Conservation (phyloP, 2,329 filamentous ascomycete genomes). For the Aureobasidium namibiae region DNA sequence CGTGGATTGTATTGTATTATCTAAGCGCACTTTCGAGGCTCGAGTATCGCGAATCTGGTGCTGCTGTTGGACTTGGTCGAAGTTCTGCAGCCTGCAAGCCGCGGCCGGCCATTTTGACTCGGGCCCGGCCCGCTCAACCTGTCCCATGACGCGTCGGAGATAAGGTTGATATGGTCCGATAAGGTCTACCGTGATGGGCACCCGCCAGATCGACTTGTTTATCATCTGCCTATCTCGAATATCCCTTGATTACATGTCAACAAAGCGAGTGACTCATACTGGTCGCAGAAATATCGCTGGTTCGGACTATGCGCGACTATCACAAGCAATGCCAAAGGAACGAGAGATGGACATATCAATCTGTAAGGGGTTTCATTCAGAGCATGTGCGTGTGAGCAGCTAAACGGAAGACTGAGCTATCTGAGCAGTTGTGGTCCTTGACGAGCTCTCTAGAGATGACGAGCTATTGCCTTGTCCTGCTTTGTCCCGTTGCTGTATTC, state of each 20-base stretch:
- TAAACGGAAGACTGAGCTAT: background rate
- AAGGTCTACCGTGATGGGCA: slow-evolving; percentile 1
- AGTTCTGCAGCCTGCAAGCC: no score
- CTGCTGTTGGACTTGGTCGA: background rate
- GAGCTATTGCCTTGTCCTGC: slow-evolving; percentile 1
- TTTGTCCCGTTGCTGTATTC: background rate
- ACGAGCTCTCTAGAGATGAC: background rate
- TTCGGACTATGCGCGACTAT: background rate
- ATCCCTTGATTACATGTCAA: background rate
- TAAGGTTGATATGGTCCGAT: background rate
- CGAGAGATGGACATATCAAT: background rate
- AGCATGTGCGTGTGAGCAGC: slow-evolving; percentile 5
- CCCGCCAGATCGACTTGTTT: background rate
- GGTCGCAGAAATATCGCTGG: background rate
- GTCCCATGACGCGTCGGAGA: slow-evolving; percentile 6
- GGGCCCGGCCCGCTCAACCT: background rate
- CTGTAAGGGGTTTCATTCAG: slow-evolving; percentile 9
- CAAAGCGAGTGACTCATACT: background rate
- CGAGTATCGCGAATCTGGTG: background rate
- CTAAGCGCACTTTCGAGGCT: background rate
- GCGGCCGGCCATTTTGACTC: background rate
- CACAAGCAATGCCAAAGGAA: background rate
- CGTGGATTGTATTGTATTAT: background rate
- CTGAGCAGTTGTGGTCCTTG: background rate
- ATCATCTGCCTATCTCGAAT: background rate